Conservation (phyloP, 345 rosid species). For the Eucalyptus marginata region DNA sequence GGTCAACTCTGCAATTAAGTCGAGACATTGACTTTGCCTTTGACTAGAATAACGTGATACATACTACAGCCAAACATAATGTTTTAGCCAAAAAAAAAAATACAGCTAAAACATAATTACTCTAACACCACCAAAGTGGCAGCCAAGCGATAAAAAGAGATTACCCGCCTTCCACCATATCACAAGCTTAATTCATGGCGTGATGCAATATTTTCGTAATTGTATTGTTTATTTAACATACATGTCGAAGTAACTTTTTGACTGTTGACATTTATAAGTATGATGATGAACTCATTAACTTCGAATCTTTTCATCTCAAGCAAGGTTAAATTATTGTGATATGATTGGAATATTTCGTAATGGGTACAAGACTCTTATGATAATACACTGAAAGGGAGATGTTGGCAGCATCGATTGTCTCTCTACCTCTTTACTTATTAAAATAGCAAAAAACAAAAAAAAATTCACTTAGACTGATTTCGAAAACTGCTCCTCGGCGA, state of each 20-base stretch:
- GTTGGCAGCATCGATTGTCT: background rate
- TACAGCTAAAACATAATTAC: background rate
- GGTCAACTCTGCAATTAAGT: background rate
- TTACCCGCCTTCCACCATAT: too few species aligned
- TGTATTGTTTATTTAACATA: fast-evolving
- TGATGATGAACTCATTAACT: fast-evolving
- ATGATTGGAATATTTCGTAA: background rate
- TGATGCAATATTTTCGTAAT: background rate
- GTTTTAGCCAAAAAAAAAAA: too few species aligned
- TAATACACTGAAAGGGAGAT: background rate
- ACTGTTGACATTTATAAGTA: background rate
- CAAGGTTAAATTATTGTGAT: background rate
- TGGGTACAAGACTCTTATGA: too few species aligned
- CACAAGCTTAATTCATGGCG: background rate
- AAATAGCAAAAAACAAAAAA: background rate
- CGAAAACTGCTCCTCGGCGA: background rate
- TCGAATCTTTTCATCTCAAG: background rate
- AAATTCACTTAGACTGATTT: background rate
- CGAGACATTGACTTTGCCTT: background rate
- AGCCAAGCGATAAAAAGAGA: background rate
- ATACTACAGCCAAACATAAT: background rate
- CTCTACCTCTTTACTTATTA: background rate
- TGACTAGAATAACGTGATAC: background rate
- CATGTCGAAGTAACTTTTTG: background rate
- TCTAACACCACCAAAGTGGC: background rate